Evolutionary conservation across 2,329 filamentous ascomycete species (phyloP).

Genomic region (Dothideomycetes sp.): DNA sequence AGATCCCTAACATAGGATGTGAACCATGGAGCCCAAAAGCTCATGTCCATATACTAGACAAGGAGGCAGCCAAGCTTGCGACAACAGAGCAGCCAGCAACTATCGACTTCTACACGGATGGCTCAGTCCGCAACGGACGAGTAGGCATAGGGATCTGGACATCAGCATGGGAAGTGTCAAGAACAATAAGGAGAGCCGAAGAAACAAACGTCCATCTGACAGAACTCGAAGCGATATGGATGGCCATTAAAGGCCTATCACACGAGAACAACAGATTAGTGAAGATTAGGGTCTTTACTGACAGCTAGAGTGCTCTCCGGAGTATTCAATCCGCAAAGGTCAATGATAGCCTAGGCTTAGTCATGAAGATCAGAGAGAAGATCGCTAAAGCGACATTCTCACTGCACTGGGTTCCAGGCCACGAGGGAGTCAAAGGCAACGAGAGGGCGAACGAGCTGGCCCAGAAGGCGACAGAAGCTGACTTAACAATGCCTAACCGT

Average conservation of each 20-base stretch:
- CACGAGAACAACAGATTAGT: background rate
- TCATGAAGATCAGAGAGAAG: background rate
- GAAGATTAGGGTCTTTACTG: background rate
- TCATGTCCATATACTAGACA: constrained; percentile 1
- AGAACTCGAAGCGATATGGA: constrained; percentile 1
- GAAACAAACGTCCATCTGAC: background rate
- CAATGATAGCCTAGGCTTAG: background rate
- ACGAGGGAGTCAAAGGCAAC: constrained; percentile 1
- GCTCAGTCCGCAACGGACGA: background rate
- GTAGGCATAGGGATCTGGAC: background rate
- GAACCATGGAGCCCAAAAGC: constrained; percentile 1
- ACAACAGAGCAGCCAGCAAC: background rate
- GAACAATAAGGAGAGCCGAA: background rate
- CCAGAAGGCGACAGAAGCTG: background rate
- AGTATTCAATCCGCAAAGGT: background rate
- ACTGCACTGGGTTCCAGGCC: background rate
- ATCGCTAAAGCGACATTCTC: background rate
- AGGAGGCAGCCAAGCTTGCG: background rate
- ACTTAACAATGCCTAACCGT: background rate
- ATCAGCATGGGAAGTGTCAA: background rate
- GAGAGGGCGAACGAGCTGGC: constrained; percentile 1
- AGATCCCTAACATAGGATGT: background rate
- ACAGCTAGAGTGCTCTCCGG: background rate
- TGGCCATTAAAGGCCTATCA: background rate
- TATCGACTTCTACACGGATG: constrained; percentile 2